phyloP scores from a whole-genome alignment of 768 basidiomycete genomes.

The Suillus hirtellus region DNA sequence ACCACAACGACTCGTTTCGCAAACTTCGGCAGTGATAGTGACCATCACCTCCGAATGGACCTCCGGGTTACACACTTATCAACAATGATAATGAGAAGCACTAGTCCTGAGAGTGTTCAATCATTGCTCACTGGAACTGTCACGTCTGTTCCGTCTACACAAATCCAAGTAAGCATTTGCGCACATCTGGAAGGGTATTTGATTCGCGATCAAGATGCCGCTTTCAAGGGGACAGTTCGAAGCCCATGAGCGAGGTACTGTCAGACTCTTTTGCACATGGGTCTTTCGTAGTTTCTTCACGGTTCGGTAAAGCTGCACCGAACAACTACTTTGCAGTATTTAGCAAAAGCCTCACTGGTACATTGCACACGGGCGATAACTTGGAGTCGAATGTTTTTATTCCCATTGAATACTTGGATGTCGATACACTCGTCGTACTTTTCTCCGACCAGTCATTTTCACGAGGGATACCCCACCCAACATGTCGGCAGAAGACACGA shows the following conservation, averaged over 20 bases:
- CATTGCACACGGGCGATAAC: conserved; percentile 18
- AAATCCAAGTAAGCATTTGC: conserved; percentile 14
- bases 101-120: not conserved
- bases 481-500: not conserved
- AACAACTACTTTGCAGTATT: conserved; percentile 11
- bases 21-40: not conserved
- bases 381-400: conserved; percentile 20
- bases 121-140: conserved; percentile 11
- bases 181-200: not conserved
- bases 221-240: conserved; percentile 14
- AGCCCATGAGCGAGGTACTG: conserved; percentile 12
- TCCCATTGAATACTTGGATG: conserved; percentile 7
- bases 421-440: conserved; percentile 11
- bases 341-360: not conserved
- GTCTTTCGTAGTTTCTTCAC: conserved; percentile 14
- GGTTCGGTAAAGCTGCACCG: conserved; percentile 10
- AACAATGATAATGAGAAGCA: conserved; percentile 12
- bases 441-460: conserved; percentile 23
- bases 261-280: conserved; percentile 23
- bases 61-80: not conserved
- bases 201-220: not conserved
- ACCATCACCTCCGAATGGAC: conserved; percentile 7
- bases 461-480: conserved; percentile 8
- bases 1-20: conserved; percentile 8
- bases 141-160: not conserved